Base-by-base conservation (phyloP, 1,139 yeast genomes). In the Eremothecium coryli region DNA sequence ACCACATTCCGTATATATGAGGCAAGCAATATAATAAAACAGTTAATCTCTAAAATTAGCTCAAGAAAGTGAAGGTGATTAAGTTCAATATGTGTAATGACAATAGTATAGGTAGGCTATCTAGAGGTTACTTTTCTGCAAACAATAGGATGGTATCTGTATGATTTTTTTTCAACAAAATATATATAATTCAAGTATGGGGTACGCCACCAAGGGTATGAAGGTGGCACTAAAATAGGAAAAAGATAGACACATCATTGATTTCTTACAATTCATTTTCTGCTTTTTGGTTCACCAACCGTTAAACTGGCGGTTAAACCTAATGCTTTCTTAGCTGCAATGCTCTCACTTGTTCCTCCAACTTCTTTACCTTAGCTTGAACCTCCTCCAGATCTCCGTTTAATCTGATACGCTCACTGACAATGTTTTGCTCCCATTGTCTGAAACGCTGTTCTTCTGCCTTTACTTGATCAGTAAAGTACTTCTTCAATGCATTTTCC, bases 401-500 rank as follows among this genome's bases (percentile, higher is more conserved):
- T 59, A 93, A 72, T 60, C 95, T 76, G 62, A 86, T 85, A 64
- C 96, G 79, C 65, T 88, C 97, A 49, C 82, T 84, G 45, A 86
- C 93, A 49, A 90, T 84, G 57, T 88, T 88, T 49, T 86, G 84
- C 64, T 88, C 97, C 97, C 98, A 90, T 66, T 88, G 95, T 67
- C 94, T 80, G 65, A 90, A 93, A 57, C 98, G 73, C 54, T 84
- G 93, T 56, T 93, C 98, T 64, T 90, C 98, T 32, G 85, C 84
- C 65, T 88, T 86, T 43, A 93, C 95, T 65, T 90, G 97, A 58
- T 88, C 97, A n/a, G 97, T 90, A 63, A 90, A 90, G 60, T 82
- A 82, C 62, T 82, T 81, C 71, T 93, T 86, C 57, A 93, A 70
- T 22, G 90, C 82, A 58, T 84, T 93, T 62, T 93, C 98, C 58